Evolutionary conservation across 495 filamentous ascomycete genomes (phyloP), one percentile per base, ranked within the genome.

Genomic region (Penicillium canariense): DNA sequence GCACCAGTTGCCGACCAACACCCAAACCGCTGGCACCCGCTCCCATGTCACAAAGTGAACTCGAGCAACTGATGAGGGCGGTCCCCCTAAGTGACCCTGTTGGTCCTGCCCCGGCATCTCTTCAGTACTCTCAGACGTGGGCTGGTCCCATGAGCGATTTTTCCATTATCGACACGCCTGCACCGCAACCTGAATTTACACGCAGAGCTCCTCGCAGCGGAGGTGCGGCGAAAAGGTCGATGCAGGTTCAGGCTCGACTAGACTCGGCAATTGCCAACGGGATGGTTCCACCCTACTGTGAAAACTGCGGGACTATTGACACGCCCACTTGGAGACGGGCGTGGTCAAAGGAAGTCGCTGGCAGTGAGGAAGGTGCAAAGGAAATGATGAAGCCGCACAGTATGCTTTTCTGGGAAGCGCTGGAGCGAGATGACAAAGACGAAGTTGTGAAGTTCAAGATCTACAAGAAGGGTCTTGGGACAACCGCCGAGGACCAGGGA

Each of bases 261-360:
- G 84, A 90, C 42, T 74, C 71, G 35, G 83, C 87, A 0, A 80
- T 96, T 28, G 72, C 77, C 18, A 76, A 79, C 47, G 93, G 93
- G 2, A 77, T 89, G 54, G 82, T 88, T 68, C 94, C 94, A 0
- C 84, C 85, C 4, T 97, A 84, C 60, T 98, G 94, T 67, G 82
- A 83, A 49, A 94, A 97, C 64, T 98, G 94, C 61, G 94, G 94
- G 5, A 87, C 89, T 14, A 94, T 98, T 53, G 88, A 96, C 62
- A 98, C 94, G 1, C 88, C 93, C 0, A 96, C 91, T 0, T 98
- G 94, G 94, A 82, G 94, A 30, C 94, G 92, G 55, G 88, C 91
- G 2, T 96, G 86, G 81, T 80, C 81, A 9, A 89, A 88, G 62
- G 77, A 86, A 6, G 72, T 84, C 20, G 62, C 71, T 14, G 89